Percentiles rank a stretch among this genome's conserved stretches.
Evolutionary conservation across 768 basidiomycete species (phyloP).

Genomic region (Lentinus brumalis): DNA sequence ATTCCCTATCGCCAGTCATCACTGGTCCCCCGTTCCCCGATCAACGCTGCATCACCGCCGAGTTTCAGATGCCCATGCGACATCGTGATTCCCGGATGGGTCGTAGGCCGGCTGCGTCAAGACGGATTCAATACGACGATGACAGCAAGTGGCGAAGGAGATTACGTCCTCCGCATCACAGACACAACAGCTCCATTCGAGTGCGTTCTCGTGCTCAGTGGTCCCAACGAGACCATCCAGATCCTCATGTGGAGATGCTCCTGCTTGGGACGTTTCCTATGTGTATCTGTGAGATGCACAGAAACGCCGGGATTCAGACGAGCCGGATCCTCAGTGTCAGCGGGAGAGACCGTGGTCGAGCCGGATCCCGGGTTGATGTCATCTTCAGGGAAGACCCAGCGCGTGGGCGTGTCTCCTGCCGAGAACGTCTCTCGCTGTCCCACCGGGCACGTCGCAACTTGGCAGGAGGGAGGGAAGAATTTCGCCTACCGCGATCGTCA

Average conservation of each 20-base stretch:
- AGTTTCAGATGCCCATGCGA: slow-evolving; percentile 10
- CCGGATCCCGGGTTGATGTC: not conserved
- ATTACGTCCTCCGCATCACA: not conserved
- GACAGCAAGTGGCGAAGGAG: not conserved
- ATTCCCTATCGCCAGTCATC: slow-evolving; percentile 2
- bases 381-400: not conserved
- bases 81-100: slow-evolving; percentile 10
- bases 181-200: not conserved
- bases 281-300: slow-evolving; percentile 6
- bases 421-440: slow-evolving; percentile 4
- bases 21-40: not conserved
- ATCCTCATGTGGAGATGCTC: slow-evolving; percentile 11
- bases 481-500: not conserved
- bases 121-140: not conserved
- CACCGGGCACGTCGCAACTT: slow-evolving; percentile 11
- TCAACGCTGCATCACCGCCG: not conserved
- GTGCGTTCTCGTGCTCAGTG: not conserved
- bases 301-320: not conserved
- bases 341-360: not conserved
- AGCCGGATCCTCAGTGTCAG: not conserved
- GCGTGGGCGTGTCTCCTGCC: not conserved
- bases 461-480: slow-evolving; percentile 6
- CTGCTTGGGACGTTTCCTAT: slow-evolving; percentile 8
- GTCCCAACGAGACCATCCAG: slow-evolving; percentile 1
- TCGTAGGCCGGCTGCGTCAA: not conserved